A percentile compares a stretch with the other conserved stretches of the same genome.
Conservation (phyloP, 192 early-diverging fungal genomes). For the Coemansia sp. region DNA sequence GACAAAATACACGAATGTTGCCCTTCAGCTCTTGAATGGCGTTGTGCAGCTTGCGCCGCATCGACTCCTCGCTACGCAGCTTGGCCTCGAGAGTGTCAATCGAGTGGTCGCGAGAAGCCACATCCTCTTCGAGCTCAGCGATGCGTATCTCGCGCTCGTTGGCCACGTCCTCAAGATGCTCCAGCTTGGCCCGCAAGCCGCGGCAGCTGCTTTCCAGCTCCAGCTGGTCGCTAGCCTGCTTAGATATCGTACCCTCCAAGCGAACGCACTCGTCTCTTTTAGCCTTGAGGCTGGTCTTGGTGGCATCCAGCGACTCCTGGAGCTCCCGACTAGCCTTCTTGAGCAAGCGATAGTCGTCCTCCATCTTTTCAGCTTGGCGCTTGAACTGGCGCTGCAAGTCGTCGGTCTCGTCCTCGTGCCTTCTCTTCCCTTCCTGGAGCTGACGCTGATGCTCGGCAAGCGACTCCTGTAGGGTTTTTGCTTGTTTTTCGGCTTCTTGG, state of each 20-base stretch:
- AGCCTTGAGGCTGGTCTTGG: conserved; percentile 24
- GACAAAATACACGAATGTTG: conserved; percentile 96
- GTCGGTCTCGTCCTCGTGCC: conserved; percentile 31
- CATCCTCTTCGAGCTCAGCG: conserved; percentile 47
- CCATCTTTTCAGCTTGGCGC: conserved; percentile 24
- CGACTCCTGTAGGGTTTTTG: conserved; percentile 17
- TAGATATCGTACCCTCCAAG: conserved; percentile 41
- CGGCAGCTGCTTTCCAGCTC: conserved; percentile 50
- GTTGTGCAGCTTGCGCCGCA: conserved; percentile 86
- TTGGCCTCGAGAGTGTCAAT: conserved; percentile 60
- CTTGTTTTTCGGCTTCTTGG: conserved; percentile 31
- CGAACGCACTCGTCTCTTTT: conserved; percentile 40
- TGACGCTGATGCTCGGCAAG: conserved; percentile 12
- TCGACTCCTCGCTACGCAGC: conserved; percentile 74
- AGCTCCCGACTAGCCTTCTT: conserved; percentile 28
- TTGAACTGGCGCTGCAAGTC: conserved; percentile 39
- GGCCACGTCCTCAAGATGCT: conserved; percentile 35
- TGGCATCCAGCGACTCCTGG: conserved; percentile 34
- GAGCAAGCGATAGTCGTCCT: conserved; percentile 56
- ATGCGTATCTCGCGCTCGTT: conserved; percentile 56
- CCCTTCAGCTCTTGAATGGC: conserved; percentile 93
- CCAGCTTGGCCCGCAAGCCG: conserved; percentile 35
- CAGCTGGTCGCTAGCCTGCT: conserved; percentile 43
- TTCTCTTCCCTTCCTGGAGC: conserved; percentile 24
- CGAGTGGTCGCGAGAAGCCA: conserved; percentile 37